These are phyloP conservation scores for Posidonia oceanica DNA, from an alignment of 116 monocot genomes.

Conservation along the genomic window DNA sequence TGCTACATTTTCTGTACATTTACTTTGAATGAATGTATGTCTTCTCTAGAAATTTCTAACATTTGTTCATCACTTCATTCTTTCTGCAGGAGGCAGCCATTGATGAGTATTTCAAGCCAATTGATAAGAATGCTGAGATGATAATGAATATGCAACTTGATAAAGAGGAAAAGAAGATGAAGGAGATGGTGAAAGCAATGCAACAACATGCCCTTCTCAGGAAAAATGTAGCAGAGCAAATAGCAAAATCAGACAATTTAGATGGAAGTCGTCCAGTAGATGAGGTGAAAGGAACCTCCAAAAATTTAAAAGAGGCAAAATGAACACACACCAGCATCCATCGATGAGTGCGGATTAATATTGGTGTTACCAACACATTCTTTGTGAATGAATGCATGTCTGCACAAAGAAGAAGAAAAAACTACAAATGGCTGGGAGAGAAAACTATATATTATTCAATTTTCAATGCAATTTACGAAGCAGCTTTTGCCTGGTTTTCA, in stretches of 20 bases:
- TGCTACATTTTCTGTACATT: too few relatives aligned
- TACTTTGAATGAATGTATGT: too few relatives aligned
- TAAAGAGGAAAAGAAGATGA: slow-evolving; percentile 74
- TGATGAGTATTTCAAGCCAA: slow-evolving; percentile 83
- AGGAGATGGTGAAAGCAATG: slow-evolving; percentile 55
- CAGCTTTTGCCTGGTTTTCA: too few relatives aligned
- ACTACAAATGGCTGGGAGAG: too few relatives aligned
- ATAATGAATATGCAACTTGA: slow-evolving; percentile 74
- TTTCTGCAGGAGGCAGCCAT: slow-evolving; percentile 58
- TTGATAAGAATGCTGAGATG: slow-evolving; percentile 63
- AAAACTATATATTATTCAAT: too few relatives aligned
- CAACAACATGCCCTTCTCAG: slow-evolving; percentile 16
- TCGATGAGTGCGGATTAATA: neutral
- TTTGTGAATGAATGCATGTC: too few relatives aligned
- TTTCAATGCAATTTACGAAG: too few relatives aligned
- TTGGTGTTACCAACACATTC: too few relatives aligned
- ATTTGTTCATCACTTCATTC: too few relatives aligned
- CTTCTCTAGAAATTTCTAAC: too few relatives aligned
- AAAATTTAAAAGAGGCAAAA: neutral
- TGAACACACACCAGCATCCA: neutral
- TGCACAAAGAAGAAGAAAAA: too few relatives aligned
- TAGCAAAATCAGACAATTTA: slow-evolving; percentile 4
- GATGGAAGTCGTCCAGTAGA: neutral
- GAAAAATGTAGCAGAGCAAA: neutral
- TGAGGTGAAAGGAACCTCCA: neutral